Percentiles rank a stretch among this genome's conserved stretches.
Evolutionary conservation across 164 flowering plant species (phyloP).

Genomic region (Aristolochia californica): DNA sequence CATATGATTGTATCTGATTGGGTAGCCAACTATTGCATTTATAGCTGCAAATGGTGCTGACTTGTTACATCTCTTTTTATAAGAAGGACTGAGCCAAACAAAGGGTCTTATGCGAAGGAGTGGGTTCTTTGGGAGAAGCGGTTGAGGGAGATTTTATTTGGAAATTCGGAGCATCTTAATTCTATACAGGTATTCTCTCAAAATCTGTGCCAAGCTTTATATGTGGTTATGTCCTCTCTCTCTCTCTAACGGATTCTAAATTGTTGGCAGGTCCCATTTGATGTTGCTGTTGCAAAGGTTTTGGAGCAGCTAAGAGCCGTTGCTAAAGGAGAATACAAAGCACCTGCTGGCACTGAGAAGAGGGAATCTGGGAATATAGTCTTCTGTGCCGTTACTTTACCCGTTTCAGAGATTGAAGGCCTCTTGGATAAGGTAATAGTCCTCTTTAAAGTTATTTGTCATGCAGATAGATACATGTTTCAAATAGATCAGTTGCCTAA

Average conservation of each 20-base stretch:
- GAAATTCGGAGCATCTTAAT: conserved; percentile 57
- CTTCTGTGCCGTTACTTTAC: conserved; percentile 75
- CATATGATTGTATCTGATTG: no score
- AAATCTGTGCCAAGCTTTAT: neutral
- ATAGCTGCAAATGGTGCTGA: neutral
- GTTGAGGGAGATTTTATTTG: conserved; percentile 41
- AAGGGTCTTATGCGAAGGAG: conserved; percentile 70
- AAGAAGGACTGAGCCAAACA: conserved; percentile 66
- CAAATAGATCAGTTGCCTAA: neutral
- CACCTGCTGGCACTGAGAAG: conserved; percentile 45
- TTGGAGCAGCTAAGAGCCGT: conserved; percentile 50
- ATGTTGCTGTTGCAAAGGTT: conserved; percentile 56
- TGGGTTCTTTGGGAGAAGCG: conserved; percentile 88
- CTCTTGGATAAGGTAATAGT: conserved; percentile 37
- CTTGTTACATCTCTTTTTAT: neutral
- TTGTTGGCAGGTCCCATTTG: conserved; percentile 70
- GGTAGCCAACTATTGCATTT: neutral
- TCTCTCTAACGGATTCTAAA: neutral
- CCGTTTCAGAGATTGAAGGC: conserved; percentile 44
- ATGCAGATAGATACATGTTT: neutral
- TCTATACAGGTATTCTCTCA: conserved; percentile 57
- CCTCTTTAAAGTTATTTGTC: neutral
- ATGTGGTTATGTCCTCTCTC: neutral
- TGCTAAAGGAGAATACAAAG: conserved; percentile 51
- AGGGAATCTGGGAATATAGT: conserved; percentile 62